Base-by-base conservation (phyloP, 306 rosid species). In the Prunus salicina region DNA sequence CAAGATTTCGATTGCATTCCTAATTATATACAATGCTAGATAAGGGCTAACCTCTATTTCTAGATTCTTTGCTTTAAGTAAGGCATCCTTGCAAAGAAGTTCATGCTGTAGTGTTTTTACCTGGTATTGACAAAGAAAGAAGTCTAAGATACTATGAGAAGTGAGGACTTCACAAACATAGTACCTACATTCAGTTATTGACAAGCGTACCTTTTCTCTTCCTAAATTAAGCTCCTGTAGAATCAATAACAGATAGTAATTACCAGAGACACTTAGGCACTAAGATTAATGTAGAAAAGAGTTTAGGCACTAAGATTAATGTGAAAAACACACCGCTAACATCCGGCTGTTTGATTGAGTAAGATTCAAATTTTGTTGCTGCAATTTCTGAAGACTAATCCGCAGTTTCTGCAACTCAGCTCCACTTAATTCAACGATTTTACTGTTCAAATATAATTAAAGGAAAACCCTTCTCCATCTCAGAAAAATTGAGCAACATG, bases 271-370 rank as follows among this genome's bases (percentile, higher is more conserved):
- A 41, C 68, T 65, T 57, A 47, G 15, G 51, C 27, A 55, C 43
- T 38, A 38, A 38, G 65, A 76, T n/a, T 10, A 69, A 34, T 27
- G 62, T 20, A 62, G 67, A 61, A 32, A 12, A 22, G 16, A 30
- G 2, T 49, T 51, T 13, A 68, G 76, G 28, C 71, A 63, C 60
- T 68, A 68, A 60, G 38, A 60, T 11, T 14, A 49, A 71, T 63
- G 28, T 20, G 12, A 34, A 6, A 73, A 19, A 50, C 75, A 10
- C 52, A 93, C 98, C 74, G 91, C 97, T 76, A 85, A 82, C 88
- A 91, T 90, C 64, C 81, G 87, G 78, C 83, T 86, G 79, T 94
- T 94, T 3, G 94, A 87, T 84, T 92, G 97, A 79, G 96, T 93
- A 75, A 94, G 94, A 73, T 86, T 88, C 97, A 89, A 82, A 52